Percentiles rank a stretch among this genome's conserved stretches.
phyloP scores from a whole-genome alignment of 768 basidiomycete genomes.

The Pulveroboletus sp. region DNA sequence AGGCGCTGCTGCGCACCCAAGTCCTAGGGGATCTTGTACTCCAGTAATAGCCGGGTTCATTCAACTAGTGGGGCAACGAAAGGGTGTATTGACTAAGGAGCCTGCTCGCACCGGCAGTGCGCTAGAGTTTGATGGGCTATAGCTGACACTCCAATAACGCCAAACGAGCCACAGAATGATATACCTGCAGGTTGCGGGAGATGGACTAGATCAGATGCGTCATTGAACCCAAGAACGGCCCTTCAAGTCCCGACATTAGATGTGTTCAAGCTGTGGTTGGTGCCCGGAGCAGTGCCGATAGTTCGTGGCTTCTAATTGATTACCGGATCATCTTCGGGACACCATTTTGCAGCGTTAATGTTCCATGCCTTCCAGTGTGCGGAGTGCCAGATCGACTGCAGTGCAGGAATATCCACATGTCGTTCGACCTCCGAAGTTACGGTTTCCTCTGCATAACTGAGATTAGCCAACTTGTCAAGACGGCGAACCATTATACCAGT shows the following conservation, averaged over 20 bases:
- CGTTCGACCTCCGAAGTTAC: not conserved
- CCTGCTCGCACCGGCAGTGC: too few species aligned
- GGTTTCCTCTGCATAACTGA: conserved; percentile 3
- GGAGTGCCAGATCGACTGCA: conserved; percentile 11
- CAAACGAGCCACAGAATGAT: conserved; percentile 28
- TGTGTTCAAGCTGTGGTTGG: conserved; percentile 3
- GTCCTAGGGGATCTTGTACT: too few species aligned
- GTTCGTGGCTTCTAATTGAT: conserved; percentile 26
- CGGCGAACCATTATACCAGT: conserved; percentile 13
- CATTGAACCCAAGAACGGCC: conserved; percentile 19
- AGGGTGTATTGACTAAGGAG: too few species aligned
- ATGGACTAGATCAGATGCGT: not conserved
- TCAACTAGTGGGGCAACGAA: too few species aligned
- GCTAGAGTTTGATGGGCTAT: too few species aligned
- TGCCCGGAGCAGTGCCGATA: conserved; percentile 30
- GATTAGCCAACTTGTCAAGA: conserved; percentile 20
- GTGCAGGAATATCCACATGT: conserved; percentile 9
- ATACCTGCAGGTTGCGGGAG: conserved; percentile 13
- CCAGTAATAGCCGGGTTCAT: too few species aligned
- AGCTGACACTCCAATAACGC: conserved; percentile 20
- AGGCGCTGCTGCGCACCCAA: too few species aligned
- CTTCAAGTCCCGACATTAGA: conserved; percentile 16
- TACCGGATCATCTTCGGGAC: conserved; percentile 30
- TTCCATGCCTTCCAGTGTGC: conserved; percentile 9
- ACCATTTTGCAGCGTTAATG: conserved; percentile 25